Evolutionary conservation across 176 grass and related monocot species (phyloP).

Genomic region (Ensete ventricosum): DNA sequence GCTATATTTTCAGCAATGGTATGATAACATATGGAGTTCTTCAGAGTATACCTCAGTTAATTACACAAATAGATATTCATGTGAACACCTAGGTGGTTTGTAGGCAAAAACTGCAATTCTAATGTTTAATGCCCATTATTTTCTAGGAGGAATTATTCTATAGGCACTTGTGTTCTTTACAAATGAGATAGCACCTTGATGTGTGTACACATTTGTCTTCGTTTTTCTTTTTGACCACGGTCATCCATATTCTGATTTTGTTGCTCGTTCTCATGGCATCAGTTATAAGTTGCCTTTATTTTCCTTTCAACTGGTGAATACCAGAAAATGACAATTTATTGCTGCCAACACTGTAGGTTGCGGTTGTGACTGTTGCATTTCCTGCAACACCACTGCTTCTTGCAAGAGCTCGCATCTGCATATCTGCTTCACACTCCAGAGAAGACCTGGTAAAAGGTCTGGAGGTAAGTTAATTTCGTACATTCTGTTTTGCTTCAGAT

Average conservation of each 20-base stretch:
- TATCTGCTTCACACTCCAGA: slow-evolving; percentile 73
- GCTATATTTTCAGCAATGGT: neutral
- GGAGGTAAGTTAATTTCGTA: slow-evolving; percentile 33
- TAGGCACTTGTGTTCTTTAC: too few species aligned
- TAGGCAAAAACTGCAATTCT: too few species aligned
- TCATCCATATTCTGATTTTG: too few species aligned
- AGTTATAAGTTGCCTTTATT: neutral
- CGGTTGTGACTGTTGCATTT: slow-evolving; percentile 70
- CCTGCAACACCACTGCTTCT: slow-evolving; percentile 72
- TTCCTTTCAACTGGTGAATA: neutral
- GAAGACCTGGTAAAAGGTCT: slow-evolving; percentile 65
- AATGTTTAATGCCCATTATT: too few species aligned
- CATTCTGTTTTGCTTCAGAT: neutral
- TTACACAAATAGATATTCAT: neutral
- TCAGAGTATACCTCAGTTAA: neutral
- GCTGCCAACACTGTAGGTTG: slow-evolving; percentile 32
- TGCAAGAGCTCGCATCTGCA: slow-evolving; percentile 69
- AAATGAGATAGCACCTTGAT: too few species aligned
- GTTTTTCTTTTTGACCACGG: too few species aligned
- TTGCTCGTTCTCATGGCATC: neutral
- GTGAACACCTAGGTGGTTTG: neutral
- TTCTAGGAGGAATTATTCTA: too few species aligned
- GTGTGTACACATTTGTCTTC: too few species aligned
- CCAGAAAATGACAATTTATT: neutral
- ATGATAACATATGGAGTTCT: neutral